Evolutionary conservation across 768 basidiomycete species (phyloP), one percentile per base, ranked within the genome.

Genomic region (Trametes villosa): DNA sequence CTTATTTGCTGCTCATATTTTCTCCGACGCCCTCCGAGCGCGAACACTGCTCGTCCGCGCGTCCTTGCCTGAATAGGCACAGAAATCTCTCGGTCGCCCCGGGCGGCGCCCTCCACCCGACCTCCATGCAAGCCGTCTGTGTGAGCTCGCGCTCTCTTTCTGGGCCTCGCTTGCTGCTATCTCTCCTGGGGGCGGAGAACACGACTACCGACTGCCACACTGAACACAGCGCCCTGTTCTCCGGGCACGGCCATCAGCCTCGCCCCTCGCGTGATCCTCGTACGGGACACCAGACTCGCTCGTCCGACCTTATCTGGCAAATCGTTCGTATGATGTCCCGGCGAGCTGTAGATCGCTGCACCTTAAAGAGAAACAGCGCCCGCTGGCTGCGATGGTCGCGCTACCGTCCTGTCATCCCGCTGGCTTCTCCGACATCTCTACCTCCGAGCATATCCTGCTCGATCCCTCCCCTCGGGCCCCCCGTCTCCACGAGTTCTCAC

Each of bases 331-430:
- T 50, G 15, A 20, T 48, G 24, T 2, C 22, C 47, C 2, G 29
- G 38, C 50, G 56, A 40, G 56, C 47, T 56, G 60, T 57, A 44
- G 29, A 18, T 44, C 30, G 26, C 20, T n/a, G 18, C 18, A 24
- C 56, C 27, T 45, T 36, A 27, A 30, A 17, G 17, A 33, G 53
- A n/a, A 53, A 53, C 56, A 54, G 56, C 34, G 24, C 26, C 45
- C 55, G 55, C 20, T n/a, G 11, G 18, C 40, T 54, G 57, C 62
- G 62, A 63, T 55, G 57, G 52, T 63, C 62, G 58, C 38, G 63
- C 58, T 51, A 63, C 57, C 63, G 38, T 36, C 57, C 62, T 66
- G 59, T 51, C 52, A 50, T 36, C 47, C 34, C 33, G 29, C 24
- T 17, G 48, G 31, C 38, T 54, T 50, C 62, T 34, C 13, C 41